Base-by-base conservation (phyloP, 768 basidiomycete genomes). In the Naganishia vishniacii region DNA sequence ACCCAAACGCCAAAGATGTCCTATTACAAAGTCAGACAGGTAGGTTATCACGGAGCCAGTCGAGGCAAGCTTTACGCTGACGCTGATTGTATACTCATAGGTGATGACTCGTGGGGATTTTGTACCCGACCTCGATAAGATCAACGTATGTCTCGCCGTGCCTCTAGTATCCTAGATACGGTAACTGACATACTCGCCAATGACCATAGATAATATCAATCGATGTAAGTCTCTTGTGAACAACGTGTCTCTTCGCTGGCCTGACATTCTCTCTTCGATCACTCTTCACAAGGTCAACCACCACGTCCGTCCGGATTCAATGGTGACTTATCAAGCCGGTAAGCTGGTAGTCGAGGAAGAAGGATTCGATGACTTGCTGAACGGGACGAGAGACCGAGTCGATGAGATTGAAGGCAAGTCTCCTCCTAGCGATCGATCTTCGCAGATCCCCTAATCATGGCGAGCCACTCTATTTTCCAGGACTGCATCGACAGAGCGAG, bases 251-350 rank as follows among this genome's bases (percentile, higher is more conserved):
- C n/a, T n/a, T n/a, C n/a, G n/a, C n/a, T n/a, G n/a, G n/a, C n/a
- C n/a, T n/a, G n/a, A 31, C 15, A 12, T 13, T 23, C 61, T 32
- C n/a, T 8, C 9, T 18, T 15, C 16, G 37, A 2, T 40, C 32
- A 2, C 41, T 28, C 11, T 11, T n/a, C 12, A 13, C 28, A 73
- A 87, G 85, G 83, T 86, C 37, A 76, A 86, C 67, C 86, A 88
- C 73, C 82, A 88, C 62, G 86, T 91, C 16, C 84, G 86, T 42
- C 86, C 88, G 16, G 89, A 90, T 77, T 91, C 88, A 0, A 82
- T 86, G 78, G 81, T 89, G 20, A 83, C 88, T 59, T 81, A 90
- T 5, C 84, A 84, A 59, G 86, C 88, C 51, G 88, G 88, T 37
- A 80, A 82, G 67, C 81, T 85, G 68, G 85, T 90, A 5, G 84